Conservation (phyloP, 2,329 filamentous ascomycete genomes). For the Trichoderma brevicompactum region DNA sequence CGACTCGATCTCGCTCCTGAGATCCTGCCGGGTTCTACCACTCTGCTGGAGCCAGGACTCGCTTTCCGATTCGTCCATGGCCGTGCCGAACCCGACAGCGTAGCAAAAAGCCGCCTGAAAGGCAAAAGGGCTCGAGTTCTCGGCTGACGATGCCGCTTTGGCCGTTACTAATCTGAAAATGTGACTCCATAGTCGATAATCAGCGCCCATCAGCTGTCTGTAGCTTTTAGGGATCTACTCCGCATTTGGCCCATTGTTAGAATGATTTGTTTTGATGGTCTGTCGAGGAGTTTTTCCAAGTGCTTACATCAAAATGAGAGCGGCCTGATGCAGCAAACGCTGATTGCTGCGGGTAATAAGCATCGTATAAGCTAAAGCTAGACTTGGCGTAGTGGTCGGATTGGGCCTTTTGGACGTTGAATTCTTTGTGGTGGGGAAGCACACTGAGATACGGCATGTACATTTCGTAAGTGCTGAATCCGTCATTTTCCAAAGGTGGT, state of each 20-base stretch:
- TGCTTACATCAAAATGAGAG: no score
- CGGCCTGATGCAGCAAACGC: background rate
- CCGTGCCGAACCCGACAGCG: background rate
- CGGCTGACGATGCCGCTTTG: background rate
- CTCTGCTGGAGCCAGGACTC: background rate
- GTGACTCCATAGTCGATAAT: background rate
- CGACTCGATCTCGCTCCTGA: conserved; percentile 5
- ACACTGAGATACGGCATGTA: no score
- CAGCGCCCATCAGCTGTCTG: background rate
- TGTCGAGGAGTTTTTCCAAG: no score
- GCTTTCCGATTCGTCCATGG: background rate
- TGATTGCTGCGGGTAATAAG: background rate
- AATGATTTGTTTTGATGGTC: no score
- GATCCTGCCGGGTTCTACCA: background rate
- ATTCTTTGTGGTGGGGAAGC: no score
- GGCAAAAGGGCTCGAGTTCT: background rate
- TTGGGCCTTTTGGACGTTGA: no score
- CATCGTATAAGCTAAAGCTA: background rate
- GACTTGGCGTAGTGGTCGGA: no score
- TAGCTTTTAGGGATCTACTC: background rate
- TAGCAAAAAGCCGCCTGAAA: background rate
- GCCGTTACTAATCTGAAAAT: background rate
- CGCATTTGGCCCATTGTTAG: no score
- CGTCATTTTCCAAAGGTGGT: no score
- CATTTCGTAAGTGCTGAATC: no score